Evolutionary conservation across 495 filamentous ascomycete genomes (phyloP).

Genomic region (Aspergillus bertholletiae): DNA sequence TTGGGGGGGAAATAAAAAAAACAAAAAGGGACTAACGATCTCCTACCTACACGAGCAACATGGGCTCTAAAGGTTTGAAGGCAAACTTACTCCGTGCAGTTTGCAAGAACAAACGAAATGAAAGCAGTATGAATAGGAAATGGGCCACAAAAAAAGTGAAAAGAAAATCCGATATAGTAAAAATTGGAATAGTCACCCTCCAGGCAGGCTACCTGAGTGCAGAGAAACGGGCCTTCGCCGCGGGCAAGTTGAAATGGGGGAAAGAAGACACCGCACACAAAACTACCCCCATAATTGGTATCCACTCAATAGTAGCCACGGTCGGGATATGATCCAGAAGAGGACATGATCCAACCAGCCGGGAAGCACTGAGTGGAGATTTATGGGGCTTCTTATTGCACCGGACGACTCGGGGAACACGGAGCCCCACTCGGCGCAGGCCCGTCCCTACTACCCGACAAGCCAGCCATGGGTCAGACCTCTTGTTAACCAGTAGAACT

Average conservation of each 20-base stretch:
- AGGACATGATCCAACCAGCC: constrained; percentile 8
- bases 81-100: not conserved
- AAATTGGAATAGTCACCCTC: not conserved
- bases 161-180: not conserved
- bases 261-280: not conserved
- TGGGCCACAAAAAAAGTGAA: not conserved
- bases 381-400: constrained; percentile 13
- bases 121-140: not conserved
- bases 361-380: constrained; percentile 7
- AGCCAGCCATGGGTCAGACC: constrained; percentile 4
- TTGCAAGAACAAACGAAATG: constrained; percentile 2
- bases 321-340: constrained; percentile 6
- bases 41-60: not conserved
- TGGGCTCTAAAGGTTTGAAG: not conserved
- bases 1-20: too few relatives aligned
- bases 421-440: constrained; percentile 22
- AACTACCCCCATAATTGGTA: not conserved
- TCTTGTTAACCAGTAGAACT: constrained; percentile 3
- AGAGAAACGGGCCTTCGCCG: not conserved
- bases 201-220: not conserved
- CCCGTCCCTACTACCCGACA: constrained; percentile 20
- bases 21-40: too few relatives aligned
- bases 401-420: constrained; percentile 20
- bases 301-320: not conserved
- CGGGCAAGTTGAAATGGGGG: not conserved